A percentile compares a stretch with the other conserved stretches of the same genome.
Evolutionary conservation across 1,139 yeast species (phyloP).

Genomic region (Pichia sp.): DNA sequence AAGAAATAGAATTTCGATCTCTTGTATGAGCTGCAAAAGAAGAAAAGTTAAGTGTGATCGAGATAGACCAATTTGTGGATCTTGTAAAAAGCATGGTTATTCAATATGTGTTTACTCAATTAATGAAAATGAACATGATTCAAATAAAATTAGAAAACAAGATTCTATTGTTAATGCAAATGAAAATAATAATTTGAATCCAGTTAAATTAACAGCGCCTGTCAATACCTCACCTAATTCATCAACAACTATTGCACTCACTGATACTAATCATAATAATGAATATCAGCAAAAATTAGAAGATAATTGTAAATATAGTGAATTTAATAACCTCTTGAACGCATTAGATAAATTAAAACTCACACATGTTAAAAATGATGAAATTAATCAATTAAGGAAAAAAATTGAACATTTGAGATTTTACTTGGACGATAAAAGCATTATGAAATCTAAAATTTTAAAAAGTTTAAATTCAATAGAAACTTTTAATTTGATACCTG

Average conservation of each 20-base stretch:
- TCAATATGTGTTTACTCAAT: conserved; percentile 20
- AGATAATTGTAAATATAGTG: neutral
- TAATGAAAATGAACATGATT: conserved; percentile 8
- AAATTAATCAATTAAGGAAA: conserved; percentile 10
- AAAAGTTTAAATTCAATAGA: conserved; percentile 3
- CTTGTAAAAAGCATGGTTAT: conserved; percentile 36
- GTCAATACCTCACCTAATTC: neutral
- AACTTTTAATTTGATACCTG: conserved; percentile 1
- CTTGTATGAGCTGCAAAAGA: conserved; percentile 27
- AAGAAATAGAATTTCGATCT: conserved; percentile 26
- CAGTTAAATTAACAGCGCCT: neutral
- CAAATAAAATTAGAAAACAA: conserved; percentile 10
- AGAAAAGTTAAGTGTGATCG: conserved; percentile 42
- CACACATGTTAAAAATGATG: conserved; percentile 12
- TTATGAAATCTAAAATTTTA: conserved; percentile 5
- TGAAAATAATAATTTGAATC: neutral
- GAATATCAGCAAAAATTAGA: neutral
- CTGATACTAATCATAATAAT: neutral
- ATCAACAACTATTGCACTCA: neutral
- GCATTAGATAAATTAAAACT: conserved; percentile 10
- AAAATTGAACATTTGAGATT: conserved; percentile 11
- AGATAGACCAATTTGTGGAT: conserved; percentile 42
- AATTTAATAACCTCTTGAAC: conserved; percentile 7
- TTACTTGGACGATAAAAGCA: conserved; percentile 11
- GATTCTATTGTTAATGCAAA: neutral